phyloP scores from a whole-genome alignment of 1,284 basidiomycete species.

The Puccinia brachypodii region DNA sequence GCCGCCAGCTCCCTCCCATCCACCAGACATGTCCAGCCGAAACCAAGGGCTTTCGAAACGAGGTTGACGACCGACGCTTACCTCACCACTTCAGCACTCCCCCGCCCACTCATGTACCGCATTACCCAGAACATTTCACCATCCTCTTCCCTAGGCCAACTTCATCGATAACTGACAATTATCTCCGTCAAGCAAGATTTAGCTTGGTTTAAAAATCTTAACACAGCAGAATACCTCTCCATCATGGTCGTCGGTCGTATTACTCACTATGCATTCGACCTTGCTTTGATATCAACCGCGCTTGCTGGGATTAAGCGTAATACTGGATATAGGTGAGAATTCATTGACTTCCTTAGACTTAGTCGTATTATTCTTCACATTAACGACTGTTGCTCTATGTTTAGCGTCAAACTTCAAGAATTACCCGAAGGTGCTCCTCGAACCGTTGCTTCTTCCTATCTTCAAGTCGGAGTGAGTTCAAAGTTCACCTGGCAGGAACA shows the following conservation, averaged over 20 bases:
- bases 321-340: conserved; percentile 31
- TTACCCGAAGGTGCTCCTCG: conserved; percentile 37
- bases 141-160: not conserved
- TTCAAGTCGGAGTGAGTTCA: conserved; percentile 26
- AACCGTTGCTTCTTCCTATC: conserved; percentile 25
- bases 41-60: not conserved
- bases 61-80: not conserved
- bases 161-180: not conserved
- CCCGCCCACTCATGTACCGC: not conserved
- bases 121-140: not conserved
- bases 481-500: not conserved
- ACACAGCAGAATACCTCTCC: not conserved
- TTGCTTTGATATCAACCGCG: conserved; percentile 30
- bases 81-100: not conserved
- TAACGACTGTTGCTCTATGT: not conserved
- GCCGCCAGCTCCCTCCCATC: not conserved
- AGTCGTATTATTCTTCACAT: not conserved
- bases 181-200: not conserved
- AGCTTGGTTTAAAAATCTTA: not conserved
- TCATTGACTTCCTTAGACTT: not conserved
- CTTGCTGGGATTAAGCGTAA: conserved; percentile 36
- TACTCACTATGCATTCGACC: conserved; percentile 41
- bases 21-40: not conserved
- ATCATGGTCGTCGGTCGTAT: conserved; percentile 33
- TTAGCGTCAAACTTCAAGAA: conserved; percentile 26